A percentile compares a stretch with the other conserved stretches of the same genome.
Conservation (phyloP, 768 basidiomycete genomes). For the Guyanaporus albipodus region DNA sequence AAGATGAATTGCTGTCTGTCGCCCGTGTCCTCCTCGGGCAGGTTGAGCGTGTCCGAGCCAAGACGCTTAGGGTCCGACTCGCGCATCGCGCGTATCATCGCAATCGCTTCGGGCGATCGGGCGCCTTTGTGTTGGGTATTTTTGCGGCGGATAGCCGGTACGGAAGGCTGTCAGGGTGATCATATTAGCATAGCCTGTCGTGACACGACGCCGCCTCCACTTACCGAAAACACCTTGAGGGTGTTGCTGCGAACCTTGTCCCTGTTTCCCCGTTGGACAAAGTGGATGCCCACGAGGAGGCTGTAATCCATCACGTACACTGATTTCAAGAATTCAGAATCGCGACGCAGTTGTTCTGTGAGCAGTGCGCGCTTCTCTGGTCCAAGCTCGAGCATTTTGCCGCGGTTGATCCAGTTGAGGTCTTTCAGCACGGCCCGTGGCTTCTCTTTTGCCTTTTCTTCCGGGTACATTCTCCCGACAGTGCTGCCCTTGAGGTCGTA, state of each 20-base stretch:
- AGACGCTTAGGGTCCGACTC: slow-evolving; percentile 74
- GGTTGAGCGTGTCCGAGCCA: slow-evolving; percentile 45
- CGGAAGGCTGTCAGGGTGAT: slow-evolving; percentile 52
- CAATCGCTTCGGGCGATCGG: slow-evolving; percentile 68
- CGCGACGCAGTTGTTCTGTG: slow-evolving; percentile 86
- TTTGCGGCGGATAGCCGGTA: slow-evolving; percentile 61
- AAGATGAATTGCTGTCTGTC: slow-evolving; percentile 73
- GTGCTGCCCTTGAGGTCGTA: slow-evolving; percentile 97
- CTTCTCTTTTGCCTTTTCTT: slow-evolving; percentile 72
- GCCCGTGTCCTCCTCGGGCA: slow-evolving; percentile 62
- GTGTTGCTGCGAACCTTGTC: slow-evolving; percentile 91
- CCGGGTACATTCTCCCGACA: slow-evolving; percentile 81
- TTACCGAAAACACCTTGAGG: slow-evolving; percentile 85
- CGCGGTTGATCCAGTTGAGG: slow-evolving; percentile 89
- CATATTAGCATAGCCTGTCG: not conserved
- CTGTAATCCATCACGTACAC: slow-evolving; percentile 97
- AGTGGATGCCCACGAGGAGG: slow-evolving; percentile 90
- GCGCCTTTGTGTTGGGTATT: slow-evolving; percentile 54
- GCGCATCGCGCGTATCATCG: slow-evolving; percentile 83
- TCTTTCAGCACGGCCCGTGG: slow-evolving; percentile 92
- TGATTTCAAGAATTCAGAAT: slow-evolving; percentile 78
- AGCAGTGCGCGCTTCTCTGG: slow-evolving; percentile 92
- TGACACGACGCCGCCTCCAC: slow-evolving; percentile 28
- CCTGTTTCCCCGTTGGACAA: slow-evolving; percentile 82
- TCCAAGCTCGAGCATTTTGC: slow-evolving; percentile 79